phyloP scores from a whole-genome alignment of 2,329 filamentous ascomycete genomes.

The Metarhizium anisopliae region DNA sequence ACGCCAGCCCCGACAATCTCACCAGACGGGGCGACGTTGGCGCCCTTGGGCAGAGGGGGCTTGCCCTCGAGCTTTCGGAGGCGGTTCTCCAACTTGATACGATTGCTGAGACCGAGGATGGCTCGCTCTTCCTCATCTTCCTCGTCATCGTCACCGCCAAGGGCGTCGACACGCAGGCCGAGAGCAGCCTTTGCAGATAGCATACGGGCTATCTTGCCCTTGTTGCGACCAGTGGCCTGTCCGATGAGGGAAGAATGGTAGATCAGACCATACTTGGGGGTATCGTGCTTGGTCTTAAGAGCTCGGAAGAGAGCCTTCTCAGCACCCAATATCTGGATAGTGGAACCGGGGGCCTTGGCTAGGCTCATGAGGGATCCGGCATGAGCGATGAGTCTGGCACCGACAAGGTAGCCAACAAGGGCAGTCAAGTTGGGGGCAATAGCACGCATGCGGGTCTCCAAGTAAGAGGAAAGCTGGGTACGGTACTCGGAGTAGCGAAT shows the following conservation, averaged over 20 bases:
- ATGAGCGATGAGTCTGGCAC: constrained; percentile 89
- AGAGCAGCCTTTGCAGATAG: constrained; percentile 89
- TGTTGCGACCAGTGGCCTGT: constrained; percentile 95
- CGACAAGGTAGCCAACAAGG: constrained; percentile 86
- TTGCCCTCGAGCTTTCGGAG: constrained; percentile 81
- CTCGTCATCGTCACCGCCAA: constrained; percentile 47
- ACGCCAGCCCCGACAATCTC: constrained; percentile 58
- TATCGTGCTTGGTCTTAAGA: constrained; percentile 98
- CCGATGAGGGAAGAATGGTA: constrained; percentile 91
- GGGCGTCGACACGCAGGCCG: constrained; percentile 85
- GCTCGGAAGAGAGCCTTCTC: constrained; percentile 98
- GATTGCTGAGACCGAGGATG: constrained; percentile 64
- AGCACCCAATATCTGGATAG: constrained; percentile 94
- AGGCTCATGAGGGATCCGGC: constrained; percentile 90
- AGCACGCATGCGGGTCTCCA: constrained; percentile 88
- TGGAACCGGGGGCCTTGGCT: constrained; percentile 89
- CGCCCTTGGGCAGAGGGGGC: constrained; percentile 68
- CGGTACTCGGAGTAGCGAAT: constrained; percentile 88
- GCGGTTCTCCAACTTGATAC: constrained; percentile 66
- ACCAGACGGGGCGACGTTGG: constrained; percentile 66
- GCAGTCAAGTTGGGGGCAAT: constrained; percentile 94
- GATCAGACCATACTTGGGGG: constrained; percentile 94
- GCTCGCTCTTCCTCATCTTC: constrained; percentile 84
- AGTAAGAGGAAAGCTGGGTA: constrained; percentile 76
- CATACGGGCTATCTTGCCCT: constrained; percentile 98